Base-by-base conservation (phyloP, 108 stramenopile species). In the Discostella pseudostelligera region DNA sequence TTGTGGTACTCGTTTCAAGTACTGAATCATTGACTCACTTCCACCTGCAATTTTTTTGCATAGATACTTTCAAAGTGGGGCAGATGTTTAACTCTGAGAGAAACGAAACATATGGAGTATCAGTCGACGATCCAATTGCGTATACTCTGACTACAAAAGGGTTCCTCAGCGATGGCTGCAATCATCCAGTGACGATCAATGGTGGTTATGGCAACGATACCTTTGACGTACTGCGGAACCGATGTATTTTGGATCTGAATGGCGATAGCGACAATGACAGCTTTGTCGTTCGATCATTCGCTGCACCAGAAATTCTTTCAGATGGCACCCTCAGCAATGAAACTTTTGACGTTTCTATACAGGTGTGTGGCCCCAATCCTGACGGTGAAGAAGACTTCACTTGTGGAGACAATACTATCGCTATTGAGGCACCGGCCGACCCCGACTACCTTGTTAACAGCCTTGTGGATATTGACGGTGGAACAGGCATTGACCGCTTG, bases 401-500 rank as follows among this genome's bases (percentile, higher is more conserved):
- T n/a, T 19, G 51, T 56, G 39, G 21, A 56, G 21, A 42, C 44
- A 59, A 43, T n/a, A 28, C 24, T 47, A 58, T 58, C 40, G 43
- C n/a, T 5, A 4, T 24, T 21, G 20, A 48, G 39, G n/a, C 39
- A 26, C 59, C 59, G 4, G 40, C 36, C 39, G 46, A 63, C 21
- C 64, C 72, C 28, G 56, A 66, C 26, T 74, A 74, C 28, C 63
- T 74, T 32, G 72, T 74, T 2, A 74, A 70, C 16, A 36, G 50
- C 19, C 49, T 71, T n/a, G 77, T 78, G 5, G 77, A 78, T 32
- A 50, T 78, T 47, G 77, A 78, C 55, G 77, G 77, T 58, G 77
- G 77, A 35, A 70, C 62, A 10, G 62, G 62, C 17, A 36, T 39
- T 16, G 76, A 77, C 43, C 35, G 46, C 19, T 32, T 65, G 1